A percentile compares a stretch with the other conserved stretches of the same genome.
phyloP scores from a whole-genome alignment of 2,329 filamentous ascomycete genomes.

The Pezicula rhizophila region DNA sequence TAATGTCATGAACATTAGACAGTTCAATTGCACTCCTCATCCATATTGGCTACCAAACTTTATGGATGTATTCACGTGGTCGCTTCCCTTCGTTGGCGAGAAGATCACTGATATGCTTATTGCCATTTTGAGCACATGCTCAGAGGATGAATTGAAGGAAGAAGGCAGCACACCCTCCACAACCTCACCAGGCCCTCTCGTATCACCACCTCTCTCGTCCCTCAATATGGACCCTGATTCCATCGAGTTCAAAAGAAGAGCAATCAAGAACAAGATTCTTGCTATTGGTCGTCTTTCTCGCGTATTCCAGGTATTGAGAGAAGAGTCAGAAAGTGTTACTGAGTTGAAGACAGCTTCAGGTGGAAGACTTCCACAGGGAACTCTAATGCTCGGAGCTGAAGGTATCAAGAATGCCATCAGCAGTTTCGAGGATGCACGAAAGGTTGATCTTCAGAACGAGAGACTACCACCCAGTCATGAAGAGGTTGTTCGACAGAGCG shows the following conservation, averaged over 20 bases:
- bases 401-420: constrained; percentile 98
- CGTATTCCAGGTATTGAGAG: constrained; percentile 95
- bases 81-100: constrained; percentile 93
- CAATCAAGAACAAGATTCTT: constrained; percentile 99
- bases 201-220: constrained; percentile 63
- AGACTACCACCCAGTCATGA: constrained; percentile 86
- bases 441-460: constrained; percentile 96
- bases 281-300: constrained; percentile 94
- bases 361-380: constrained; percentile 86
- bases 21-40: constrained; percentile 99
- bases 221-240: constrained; percentile 65
- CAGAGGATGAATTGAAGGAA: constrained; percentile 95
- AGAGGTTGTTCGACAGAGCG: constrained; percentile 78
- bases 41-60: constrained; percentile 99
- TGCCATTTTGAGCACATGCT: constrained; percentile 95
- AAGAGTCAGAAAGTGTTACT: constrained; percentile 94
- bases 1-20: constrained; percentile 99
- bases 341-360: constrained; percentile 96
- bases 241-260: constrained; percentile 87
- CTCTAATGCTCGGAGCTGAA: constrained; percentile 95
- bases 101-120: constrained; percentile 99
- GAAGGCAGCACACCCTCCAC: constrained; percentile 65
- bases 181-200: constrained; percentile 50
- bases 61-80: constrained; percentile 99
- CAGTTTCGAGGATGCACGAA: constrained; percentile 92